Conservation (phyloP, 2,329 filamentous ascomycete species). For the Fusarium mundagurra region DNA sequence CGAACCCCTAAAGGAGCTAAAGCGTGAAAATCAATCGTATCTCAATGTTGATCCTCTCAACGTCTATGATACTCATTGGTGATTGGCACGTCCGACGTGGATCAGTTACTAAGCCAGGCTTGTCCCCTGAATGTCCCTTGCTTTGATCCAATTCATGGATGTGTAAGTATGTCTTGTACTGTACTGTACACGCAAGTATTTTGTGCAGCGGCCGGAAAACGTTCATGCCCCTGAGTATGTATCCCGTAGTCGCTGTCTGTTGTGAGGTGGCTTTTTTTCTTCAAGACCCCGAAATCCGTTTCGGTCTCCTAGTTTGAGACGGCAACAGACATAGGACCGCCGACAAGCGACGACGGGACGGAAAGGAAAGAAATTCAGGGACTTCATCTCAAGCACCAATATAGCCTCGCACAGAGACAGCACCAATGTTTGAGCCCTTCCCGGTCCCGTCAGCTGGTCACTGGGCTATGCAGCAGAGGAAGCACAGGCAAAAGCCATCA, state of each 20-base stretch:
- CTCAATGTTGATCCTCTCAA: slow-evolving; percentile 29
- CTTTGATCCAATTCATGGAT: slow-evolving; percentile 18
- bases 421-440: slow-evolving; percentile 33
- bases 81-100: slow-evolving; percentile 19
- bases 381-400: slow-evolving; percentile 18
- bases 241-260: background rate
- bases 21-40: slow-evolving; percentile 41
- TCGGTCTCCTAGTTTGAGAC: slow-evolving; percentile 15
- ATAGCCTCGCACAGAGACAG: slow-evolving; percentile 24
- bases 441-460: slow-evolving; percentile 19
- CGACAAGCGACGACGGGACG: slow-evolving; percentile 9
- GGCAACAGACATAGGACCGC: slow-evolving; percentile 9
- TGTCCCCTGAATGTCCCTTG: slow-evolving; percentile 32
- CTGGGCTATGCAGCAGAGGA: slow-evolving; percentile 23
- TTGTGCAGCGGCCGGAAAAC: slow-evolving; percentile 19
- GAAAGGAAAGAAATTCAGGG: slow-evolving; percentile 36
- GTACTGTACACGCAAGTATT: slow-evolving; percentile 25
- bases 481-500: slow-evolving; percentile 27
- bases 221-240: slow-evolving; percentile 18
- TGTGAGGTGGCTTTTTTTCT: background rate
- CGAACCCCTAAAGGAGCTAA: slow-evolving; percentile 30
- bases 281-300: slow-evolving; percentile 32
- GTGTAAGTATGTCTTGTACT: slow-evolving; percentile 7
- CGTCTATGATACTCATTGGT: slow-evolving; percentile 22
- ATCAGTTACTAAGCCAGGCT: slow-evolving; percentile 16